Evolutionary conservation across 148 eudicot genomes (phyloP).

Genomic region (Simmondsia chinensis): DNA sequence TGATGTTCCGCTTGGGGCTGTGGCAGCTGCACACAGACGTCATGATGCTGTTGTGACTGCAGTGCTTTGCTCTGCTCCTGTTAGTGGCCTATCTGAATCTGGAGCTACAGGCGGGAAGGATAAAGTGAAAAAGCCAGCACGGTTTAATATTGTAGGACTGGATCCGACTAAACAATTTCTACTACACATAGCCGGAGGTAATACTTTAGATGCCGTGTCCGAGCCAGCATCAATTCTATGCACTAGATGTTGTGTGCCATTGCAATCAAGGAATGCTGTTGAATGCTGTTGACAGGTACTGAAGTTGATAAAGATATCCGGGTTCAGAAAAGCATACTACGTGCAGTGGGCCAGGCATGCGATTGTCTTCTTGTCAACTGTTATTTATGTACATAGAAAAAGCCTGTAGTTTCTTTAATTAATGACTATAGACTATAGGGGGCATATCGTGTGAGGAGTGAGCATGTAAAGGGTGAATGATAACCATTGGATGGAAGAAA

Average conservation of each 20-base stretch:
- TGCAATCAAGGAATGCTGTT: constrained; percentile 1
- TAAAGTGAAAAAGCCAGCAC: constrained; percentile 80
- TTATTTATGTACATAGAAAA: neutral
- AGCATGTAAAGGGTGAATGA: too few species aligned
- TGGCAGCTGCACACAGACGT: constrained; percentile 91
- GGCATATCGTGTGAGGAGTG: too few species aligned
- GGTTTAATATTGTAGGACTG: constrained; percentile 73
- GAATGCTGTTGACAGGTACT: constrained; percentile 38
- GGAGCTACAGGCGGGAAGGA: constrained; percentile 80
- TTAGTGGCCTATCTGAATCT: constrained; percentile 79
- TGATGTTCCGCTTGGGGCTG: constrained; percentile 95
- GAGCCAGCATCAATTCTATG: neutral
- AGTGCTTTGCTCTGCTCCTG: constrained; percentile 81
- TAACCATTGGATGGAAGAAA: too few species aligned
- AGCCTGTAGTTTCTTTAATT: neutral
- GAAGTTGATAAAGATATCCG: constrained; percentile 76
- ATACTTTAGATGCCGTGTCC: constrained; percentile 7
- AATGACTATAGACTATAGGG: too few species aligned
- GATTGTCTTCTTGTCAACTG: neutral
- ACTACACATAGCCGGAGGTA: constrained; percentile 80
- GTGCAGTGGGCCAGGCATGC: constrained; percentile 84
- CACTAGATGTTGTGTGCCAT: constrained; percentile 1
- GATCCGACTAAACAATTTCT: constrained; percentile 82
- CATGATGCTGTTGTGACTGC: constrained; percentile 95
- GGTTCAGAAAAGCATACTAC: constrained; percentile 83